Evolutionary conservation across 352 stramenopile genomes (phyloP).

Genomic region (Phytophthora syringae): DNA sequence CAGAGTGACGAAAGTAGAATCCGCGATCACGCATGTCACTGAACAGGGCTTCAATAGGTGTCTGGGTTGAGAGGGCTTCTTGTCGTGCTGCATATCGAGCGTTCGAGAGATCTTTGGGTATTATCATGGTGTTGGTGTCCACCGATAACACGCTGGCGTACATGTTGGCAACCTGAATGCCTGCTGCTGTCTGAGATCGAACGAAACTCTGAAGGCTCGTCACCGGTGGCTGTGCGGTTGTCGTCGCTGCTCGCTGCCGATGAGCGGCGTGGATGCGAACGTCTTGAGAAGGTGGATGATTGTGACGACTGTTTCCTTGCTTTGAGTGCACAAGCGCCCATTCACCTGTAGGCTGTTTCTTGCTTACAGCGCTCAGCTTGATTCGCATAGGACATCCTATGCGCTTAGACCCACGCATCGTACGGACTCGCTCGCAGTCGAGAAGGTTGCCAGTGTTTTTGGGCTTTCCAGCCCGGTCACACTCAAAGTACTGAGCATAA

Average conservation of each 20-base stretch:
- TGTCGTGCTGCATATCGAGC: not conserved
- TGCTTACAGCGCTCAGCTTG: not conserved
- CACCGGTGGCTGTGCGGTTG: not conserved
- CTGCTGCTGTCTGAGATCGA: not conserved
- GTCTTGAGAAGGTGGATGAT: conserved; percentile 2
- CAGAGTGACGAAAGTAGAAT: not conserved
- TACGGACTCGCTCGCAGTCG: not conserved
- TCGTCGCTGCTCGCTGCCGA: not conserved
- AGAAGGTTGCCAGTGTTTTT: conserved; percentile 1
- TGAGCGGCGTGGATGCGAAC: conserved; percentile 1
- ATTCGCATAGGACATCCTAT: conserved; percentile 5
- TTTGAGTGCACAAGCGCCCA: conserved; percentile 9
- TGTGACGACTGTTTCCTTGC: conserved; percentile 1
- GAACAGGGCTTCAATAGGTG: not conserved
- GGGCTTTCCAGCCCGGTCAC: not conserved
- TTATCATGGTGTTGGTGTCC: no score
- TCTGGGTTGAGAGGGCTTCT: not conserved
- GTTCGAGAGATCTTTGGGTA: conserved; percentile 1
- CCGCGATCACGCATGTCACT: not conserved
- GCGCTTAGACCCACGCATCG: not conserved
- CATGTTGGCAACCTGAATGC: not conserved
- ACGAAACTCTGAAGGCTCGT: not conserved
- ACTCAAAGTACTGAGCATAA: not conserved
- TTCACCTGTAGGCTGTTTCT: not conserved
- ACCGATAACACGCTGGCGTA: no score